Evolutionary conservation across 2,329 filamentous ascomycete genomes (phyloP), one percentile per base, ranked within the genome.

Genomic region (Volutella citrinella): DNA sequence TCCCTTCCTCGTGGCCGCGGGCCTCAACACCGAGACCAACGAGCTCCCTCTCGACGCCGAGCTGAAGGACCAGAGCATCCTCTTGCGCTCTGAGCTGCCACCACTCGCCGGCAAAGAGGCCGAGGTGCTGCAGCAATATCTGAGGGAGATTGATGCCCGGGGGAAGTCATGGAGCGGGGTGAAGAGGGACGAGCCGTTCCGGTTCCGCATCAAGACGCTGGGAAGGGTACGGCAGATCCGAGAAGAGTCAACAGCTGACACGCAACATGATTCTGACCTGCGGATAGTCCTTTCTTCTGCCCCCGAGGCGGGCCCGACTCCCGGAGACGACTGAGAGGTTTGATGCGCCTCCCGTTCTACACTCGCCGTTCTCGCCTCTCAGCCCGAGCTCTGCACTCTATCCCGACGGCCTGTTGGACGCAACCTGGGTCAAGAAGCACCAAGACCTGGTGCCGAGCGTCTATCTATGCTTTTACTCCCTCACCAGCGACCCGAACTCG

Each of bases 291-390:
- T 68, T 76, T 44, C 55, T 70, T 55, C 74, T 74, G 38, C 78
- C 81, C 10, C 69, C 74, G 23, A 73, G 78, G 43, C 73, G 72
- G 49, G 75, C 76, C 21, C 66, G 64, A 40, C 63, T 76, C 28
- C 74, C 72, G 13, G 68, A 71, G 28, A 65, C 72, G 34, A 63
- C 72, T 50, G 70, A 75, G 31, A 53, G 63, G 5, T 64, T 72
- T 33, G 60, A 64, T 22, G 59, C 68, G 16, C 63, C 70, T 13
- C 65, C 72, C 39, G 68, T 80, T n/a, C 67, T 95, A 5, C 91
- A 97, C 61, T 97, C 93, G 10, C 87, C 90, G 3, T 80, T 95
- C 47, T 97, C 93, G 4, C 93, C 91, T 1, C 72, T 97, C 19
- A 93, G 86, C 23, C 89, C 90, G 5, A 76, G 75, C 7, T 95